These are phyloP conservation scores for Anthracocystis setariae DNA, from an alignment of 1,284 basidiomycete genomes.

Conservation along the genomic window DNA sequence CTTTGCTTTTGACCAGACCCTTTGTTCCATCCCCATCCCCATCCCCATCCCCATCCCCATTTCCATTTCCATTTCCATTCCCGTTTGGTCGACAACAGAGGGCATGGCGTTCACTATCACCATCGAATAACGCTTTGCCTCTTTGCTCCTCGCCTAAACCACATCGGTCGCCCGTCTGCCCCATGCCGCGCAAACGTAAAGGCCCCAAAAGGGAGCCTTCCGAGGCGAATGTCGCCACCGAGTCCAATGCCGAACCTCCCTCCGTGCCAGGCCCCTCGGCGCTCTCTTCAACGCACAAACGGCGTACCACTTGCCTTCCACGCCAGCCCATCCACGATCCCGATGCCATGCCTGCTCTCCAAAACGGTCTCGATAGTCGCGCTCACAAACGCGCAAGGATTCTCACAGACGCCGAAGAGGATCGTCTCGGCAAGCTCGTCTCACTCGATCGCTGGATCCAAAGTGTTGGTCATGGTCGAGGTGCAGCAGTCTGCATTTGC, in stretches of 20 bases:
- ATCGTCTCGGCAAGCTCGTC: conserved; percentile 37
- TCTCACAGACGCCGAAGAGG: conserved; percentile 30
- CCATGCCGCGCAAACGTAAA: conserved; percentile 46
- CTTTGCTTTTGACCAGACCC: too few relatives aligned
- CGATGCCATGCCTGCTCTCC: neutral
- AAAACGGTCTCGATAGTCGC: neutral
- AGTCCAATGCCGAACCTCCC: neutral
- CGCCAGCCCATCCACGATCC: neutral
- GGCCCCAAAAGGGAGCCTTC: conserved; percentile 36
- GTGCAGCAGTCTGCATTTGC: conserved; percentile 40
- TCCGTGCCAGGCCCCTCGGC: neutral
- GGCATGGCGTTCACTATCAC: too few relatives aligned
- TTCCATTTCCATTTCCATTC: too few relatives aligned
- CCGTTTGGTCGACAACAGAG: too few relatives aligned
- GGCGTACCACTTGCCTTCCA: neutral
- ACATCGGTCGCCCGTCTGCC: neutral
- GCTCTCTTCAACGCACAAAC: neutral
- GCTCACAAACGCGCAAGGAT: conserved; percentile 15
- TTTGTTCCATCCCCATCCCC: too few relatives aligned
- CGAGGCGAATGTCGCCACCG: conserved; percentile 15
- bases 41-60: too few relatives aligned
- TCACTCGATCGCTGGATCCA: conserved; percentile 31
- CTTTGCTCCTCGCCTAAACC: neutral
- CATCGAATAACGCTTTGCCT: too few relatives aligned
- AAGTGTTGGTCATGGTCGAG: conserved; percentile 36